A percentile compares a stretch with the other conserved stretches of the same genome.
Conservation (phyloP, 371 early-diverging fungal species). For the Apophysomyces ossiformis region DNA sequence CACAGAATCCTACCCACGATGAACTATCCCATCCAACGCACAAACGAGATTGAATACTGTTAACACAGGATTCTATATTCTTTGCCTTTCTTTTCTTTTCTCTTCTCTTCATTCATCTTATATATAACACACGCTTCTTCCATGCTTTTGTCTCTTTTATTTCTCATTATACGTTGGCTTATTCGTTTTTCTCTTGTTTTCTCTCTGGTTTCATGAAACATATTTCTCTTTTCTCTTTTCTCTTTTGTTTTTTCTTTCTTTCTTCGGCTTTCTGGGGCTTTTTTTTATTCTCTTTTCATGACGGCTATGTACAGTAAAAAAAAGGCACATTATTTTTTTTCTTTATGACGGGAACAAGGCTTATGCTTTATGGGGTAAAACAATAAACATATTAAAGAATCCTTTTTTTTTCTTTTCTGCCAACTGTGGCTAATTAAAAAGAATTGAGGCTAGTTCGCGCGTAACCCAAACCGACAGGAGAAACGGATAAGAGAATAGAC, state of each 20-base stretch:
- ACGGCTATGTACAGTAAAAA: conserved; percentile 9
- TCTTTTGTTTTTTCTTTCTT: not conserved
- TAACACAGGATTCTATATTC: not conserved
- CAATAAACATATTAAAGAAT: conserved; percentile 1
- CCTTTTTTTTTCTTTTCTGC: not conserved
- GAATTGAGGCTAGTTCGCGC: not conserved
- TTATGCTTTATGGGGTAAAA: conserved; percentile 9
- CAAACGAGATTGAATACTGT: conserved; percentile 5
- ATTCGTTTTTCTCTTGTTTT: not conserved
- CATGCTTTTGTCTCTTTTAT: not conserved
- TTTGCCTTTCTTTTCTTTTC: not conserved
- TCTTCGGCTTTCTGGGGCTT: not conserved
- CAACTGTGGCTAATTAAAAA: conserved; percentile 8
- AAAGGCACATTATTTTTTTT: not conserved
- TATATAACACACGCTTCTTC: not conserved
- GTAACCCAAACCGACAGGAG: not conserved
- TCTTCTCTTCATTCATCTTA: not conserved
- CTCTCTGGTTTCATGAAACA: not conserved
- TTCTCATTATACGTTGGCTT: not conserved
- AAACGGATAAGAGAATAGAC: not conserved
- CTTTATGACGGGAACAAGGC: conserved; percentile 3
- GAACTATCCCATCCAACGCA: conserved; percentile 2
- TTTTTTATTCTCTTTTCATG: not conserved
- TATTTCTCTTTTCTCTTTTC: not conserved
- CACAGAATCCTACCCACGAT: not conserved